Evolutionary conservation across 2,329 filamentous ascomycete species (phyloP), one percentile per base, ranked within the genome.

Genomic region (Lanzia echinophila): DNA sequence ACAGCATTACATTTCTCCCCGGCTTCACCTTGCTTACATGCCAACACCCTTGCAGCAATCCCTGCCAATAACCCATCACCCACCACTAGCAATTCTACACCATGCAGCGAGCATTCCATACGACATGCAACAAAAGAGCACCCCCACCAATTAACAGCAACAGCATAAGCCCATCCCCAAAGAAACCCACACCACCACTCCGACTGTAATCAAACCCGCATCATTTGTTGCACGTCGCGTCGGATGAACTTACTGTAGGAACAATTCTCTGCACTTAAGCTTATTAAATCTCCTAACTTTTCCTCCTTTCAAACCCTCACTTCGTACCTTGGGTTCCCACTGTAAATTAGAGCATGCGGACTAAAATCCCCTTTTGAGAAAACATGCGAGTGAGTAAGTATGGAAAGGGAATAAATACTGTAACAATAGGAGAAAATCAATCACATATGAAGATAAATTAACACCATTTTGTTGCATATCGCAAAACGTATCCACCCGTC

Each of bases 241-340:
- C 41, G 41, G 41, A 44, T 44, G 41, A 44, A 44, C 41, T 44
- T 44, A 44, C 41, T 44, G 41, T 44, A 28, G 41, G 41, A 41
- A 41, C 38, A n/a, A 20, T 41, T 28, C 24, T 28, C 24, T 4
- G 4, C 24, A 28, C 24, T 28, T 28, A 28, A 28, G 24, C 4
- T 28, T 28, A 28, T 28, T 28, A 28, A 28, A 28, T 28, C 24
- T 28, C 24, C 24, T 28, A 28, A 8, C 4, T 28, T 28, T 28
- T 4, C 24, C 24, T 8, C 24, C 8, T 28, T 28, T 8, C 24
- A 28, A n/a, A n/a, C n/a, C n/a, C 8, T 28, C 24, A 28, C 24
- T 28, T 28, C 24, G 24, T 28, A 28, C 24, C 24, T 28, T 28
- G 8, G 24, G 8, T 28, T 28, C 24, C 24, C 24, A 28, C 24